These are phyloP conservation scores for Cyclotella choctawhatcheeana DNA, from an alignment of 108 stramenopile species.

Conservation along the genomic window DNA sequence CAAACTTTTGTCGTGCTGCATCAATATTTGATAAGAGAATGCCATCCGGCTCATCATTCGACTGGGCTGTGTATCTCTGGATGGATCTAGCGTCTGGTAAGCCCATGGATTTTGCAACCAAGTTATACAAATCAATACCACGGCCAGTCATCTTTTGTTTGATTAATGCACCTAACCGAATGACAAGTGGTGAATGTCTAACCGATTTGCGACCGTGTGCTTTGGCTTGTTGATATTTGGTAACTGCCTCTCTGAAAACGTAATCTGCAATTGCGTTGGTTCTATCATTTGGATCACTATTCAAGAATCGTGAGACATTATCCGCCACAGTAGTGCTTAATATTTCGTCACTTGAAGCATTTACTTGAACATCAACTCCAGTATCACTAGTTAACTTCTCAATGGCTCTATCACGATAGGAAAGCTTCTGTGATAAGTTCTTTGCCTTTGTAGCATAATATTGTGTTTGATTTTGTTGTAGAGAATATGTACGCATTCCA, in stretches of 20 bases:
- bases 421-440: neutral
- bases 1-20: neutral
- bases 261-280: neutral
- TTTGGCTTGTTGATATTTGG: neutral
- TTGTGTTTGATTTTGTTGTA: neutral
- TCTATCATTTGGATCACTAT: neutral
- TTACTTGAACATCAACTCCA: neutral
- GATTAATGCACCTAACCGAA: neutral
- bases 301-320: neutral
- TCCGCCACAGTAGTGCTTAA: neutral
- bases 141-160: neutral
- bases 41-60: neutral
- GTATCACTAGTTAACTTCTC: neutral
- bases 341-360: neutral
- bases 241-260: neutral
- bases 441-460: neutral
- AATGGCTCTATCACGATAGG: neutral
- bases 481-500: neutral
- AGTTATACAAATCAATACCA: neutral
- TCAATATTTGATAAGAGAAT: neutral
- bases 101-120: neutral
- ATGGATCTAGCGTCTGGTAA: neutral
- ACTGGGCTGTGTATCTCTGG: neutral
- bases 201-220: neutral
- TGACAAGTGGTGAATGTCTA: neutral